Evolutionary conservation across 2,329 filamentous ascomycete genomes (phyloP).

Genomic region (Chrysoporthe cubensis): DNA sequence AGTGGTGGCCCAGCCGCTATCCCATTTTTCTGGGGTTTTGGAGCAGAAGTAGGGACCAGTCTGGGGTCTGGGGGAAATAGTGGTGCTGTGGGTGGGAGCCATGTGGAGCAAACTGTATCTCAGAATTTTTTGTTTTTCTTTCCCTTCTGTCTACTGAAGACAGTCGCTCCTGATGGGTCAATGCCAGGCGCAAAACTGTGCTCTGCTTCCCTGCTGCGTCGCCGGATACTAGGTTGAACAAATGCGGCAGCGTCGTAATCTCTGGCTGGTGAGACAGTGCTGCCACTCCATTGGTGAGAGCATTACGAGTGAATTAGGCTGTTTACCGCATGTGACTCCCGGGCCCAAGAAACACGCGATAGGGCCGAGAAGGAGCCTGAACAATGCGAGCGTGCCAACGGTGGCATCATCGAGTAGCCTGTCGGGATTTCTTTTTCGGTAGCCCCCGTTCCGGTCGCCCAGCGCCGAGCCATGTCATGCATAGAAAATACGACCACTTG

Average conservation of each 20-base stretch:
- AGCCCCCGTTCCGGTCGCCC: neutral
- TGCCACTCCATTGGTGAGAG: neutral
- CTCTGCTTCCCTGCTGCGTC: neutral
- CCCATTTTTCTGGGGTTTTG: slow-evolving; percentile 2
- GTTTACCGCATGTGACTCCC: neutral
- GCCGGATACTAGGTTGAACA: no score
- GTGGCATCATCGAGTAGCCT: neutral
- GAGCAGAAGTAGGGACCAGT: neutral
- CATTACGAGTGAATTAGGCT: neutral
- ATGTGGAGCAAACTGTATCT: neutral
- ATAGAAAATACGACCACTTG: neutral
- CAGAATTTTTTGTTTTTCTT: neutral
- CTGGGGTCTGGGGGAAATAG: slow-evolving; percentile 8
- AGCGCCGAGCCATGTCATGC: slow-evolving; percentile 4
- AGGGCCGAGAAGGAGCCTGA: neutral
- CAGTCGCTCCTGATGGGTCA: neutral
- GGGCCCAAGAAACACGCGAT: neutral
- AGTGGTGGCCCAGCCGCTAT: neutral
- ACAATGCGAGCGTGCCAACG: neutral
- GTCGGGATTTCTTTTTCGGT: neutral
- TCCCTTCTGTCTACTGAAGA: neutral
- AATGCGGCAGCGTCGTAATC: neutral
- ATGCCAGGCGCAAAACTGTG: neutral
- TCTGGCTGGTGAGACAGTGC: neutral
- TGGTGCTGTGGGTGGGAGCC: neutral